Conservation (phyloP, 2,329 filamentous ascomycete genomes). For the Fusarium tuaranense region DNA sequence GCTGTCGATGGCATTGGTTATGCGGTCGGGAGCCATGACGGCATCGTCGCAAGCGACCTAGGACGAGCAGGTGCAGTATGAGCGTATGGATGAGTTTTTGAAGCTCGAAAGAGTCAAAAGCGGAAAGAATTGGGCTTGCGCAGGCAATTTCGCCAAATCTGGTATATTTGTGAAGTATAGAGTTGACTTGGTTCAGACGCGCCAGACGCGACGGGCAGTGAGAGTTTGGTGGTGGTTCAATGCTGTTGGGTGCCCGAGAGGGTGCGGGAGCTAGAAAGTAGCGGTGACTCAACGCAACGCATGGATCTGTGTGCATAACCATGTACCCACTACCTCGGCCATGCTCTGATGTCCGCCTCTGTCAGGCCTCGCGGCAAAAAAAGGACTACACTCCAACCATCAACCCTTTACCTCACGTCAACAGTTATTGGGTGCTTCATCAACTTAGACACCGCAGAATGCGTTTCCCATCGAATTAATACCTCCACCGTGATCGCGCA, state of each 20-base stretch:
- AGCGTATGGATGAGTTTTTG: neutral
- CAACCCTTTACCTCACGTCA: constrained; percentile 44
- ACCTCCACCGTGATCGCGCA: constrained; percentile 57
- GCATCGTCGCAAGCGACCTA: constrained; percentile 56
- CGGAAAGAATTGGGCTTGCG: neutral
- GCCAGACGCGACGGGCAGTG: constrained; percentile 44
- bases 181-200: constrained; percentile 33
- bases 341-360: constrained; percentile 31
- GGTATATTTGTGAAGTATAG: constrained; percentile 19
- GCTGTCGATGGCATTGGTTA: constrained; percentile 83
- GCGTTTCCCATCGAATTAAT: constrained; percentile 59
- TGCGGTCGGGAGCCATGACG: constrained; percentile 72
- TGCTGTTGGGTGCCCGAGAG: constrained; percentile 33
- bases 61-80: neutral
- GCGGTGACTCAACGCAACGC: constrained; percentile 16
- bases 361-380: constrained; percentile 50
- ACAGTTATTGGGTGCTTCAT: constrained; percentile 51
- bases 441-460: constrained; percentile 54
- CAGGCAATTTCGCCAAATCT: neutral
- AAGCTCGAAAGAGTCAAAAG: neutral
- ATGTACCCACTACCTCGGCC: constrained; percentile 44
- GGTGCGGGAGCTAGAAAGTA: constrained; percentile 35
- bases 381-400: constrained; percentile 50
- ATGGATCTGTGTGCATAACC: fast-evolving
- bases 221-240: constrained; percentile 33